Evolutionary conservation across 371 early-diverging fungal species (phyloP).

Genomic region (Mucor saturninus): DNA sequence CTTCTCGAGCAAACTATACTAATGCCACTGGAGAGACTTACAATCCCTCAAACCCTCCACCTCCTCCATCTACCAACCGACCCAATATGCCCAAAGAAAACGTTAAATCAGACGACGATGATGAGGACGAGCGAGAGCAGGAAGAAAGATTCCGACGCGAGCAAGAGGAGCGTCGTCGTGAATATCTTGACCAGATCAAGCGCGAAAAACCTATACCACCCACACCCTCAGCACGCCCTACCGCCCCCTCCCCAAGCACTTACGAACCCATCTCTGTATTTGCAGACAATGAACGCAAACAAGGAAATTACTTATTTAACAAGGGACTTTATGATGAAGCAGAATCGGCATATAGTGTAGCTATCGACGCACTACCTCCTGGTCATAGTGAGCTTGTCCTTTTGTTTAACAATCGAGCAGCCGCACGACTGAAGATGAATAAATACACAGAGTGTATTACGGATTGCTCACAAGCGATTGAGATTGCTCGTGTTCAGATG

Average conservation of each 20-base stretch:
- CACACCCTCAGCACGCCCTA: constrained; percentile 2
- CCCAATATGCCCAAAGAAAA: neutral
- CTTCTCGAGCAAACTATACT: no score
- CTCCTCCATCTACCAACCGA: neutral
- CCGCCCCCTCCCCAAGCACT: constrained; percentile 1
- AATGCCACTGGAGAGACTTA: no score
- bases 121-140: constrained; percentile 52
- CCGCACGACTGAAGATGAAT: constrained; percentile 84
- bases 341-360: constrained; percentile 71
- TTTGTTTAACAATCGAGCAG: constrained; percentile 89
- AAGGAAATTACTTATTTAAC: constrained; percentile 86
- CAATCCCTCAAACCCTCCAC: neutral
- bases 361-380: constrained; percentile 62
- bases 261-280: constrained; percentile 14
- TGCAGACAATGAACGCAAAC: constrained; percentile 53
- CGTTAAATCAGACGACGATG: constrained; percentile 1
- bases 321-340: constrained; percentile 90
- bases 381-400: constrained; percentile 69
- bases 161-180: constrained; percentile 24
- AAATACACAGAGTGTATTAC: constrained; percentile 72
- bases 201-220: constrained; percentile 22
- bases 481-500: constrained; percentile 21
- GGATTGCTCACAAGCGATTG: constrained; percentile 54
- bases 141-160: constrained; percentile 60
- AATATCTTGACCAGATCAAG: constrained; percentile 21